Conservation (phyloP, 768 basidiomycete species). For the Xerocomellus amylosporus region DNA sequence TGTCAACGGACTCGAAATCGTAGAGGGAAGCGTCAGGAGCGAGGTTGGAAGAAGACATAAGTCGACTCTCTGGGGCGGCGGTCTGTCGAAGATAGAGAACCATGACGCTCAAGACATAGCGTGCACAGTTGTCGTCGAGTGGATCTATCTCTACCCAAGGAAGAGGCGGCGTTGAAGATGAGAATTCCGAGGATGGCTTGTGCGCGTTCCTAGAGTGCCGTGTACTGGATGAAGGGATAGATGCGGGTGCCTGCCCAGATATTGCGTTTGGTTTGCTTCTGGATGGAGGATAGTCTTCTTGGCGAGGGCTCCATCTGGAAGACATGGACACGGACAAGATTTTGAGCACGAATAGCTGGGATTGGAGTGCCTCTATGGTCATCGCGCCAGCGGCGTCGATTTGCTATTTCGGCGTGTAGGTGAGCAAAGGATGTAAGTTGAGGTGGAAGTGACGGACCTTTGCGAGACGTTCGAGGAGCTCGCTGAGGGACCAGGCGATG, state of each 20-base stretch:
- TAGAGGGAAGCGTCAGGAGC: slow-evolving; percentile 65
- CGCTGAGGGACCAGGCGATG: slow-evolving; percentile 74
- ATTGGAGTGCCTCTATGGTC: slow-evolving; percentile 75
- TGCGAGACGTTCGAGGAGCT: slow-evolving; percentile 72
- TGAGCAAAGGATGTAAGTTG: slow-evolving; percentile 10
- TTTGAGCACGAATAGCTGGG: slow-evolving; percentile 83
- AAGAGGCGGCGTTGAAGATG: slow-evolving; percentile 33
- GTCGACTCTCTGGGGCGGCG: slow-evolving; percentile 48
- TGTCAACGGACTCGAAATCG: slow-evolving; percentile 65
- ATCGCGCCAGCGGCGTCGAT: slow-evolving; percentile 49
- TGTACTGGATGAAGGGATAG: slow-evolving; percentile 32
- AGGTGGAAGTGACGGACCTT: slow-evolving; percentile 49
- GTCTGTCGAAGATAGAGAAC: slow-evolving; percentile 79
- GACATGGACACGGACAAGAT: slow-evolving; percentile 76
- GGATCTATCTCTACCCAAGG: slow-evolving; percentile 65
- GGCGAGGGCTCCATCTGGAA: slow-evolving; percentile 61
- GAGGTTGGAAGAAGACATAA: slow-evolving; percentile 59
- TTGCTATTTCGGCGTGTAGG: slow-evolving; percentile 40
- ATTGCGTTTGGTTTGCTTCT: slow-evolving; percentile 36
- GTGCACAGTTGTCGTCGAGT: slow-evolving; percentile 78
- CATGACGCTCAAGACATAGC: slow-evolving; percentile 80
- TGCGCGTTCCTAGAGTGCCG: slow-evolving; percentile 29
- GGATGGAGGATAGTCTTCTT: slow-evolving; percentile 40
- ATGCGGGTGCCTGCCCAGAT: slow-evolving; percentile 31
- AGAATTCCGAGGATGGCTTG: slow-evolving; percentile 43